These are phyloP conservation scores for Cyberlindnera americana DNA, from an alignment of 805 yeast genomes.

Conservation along the genomic window DNA sequence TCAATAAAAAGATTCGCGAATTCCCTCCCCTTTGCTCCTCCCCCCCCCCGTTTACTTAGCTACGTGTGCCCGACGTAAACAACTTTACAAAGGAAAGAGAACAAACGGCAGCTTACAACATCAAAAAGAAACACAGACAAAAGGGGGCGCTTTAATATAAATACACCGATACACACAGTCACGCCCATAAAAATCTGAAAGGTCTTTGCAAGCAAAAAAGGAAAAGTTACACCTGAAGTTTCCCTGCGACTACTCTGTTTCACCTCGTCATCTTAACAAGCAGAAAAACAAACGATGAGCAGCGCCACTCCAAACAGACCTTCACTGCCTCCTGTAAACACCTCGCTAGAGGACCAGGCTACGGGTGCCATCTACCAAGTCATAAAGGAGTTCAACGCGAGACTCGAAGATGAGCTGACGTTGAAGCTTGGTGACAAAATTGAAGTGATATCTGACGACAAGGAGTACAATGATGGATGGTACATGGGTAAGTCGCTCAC, in stretches of 20 bases:
- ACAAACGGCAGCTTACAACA: too few species aligned
- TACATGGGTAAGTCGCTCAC: constrained; percentile 79
- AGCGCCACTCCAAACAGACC: constrained; percentile 1
- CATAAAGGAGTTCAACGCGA: constrained; percentile 80
- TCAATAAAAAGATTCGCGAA: too few species aligned
- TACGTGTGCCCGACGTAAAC: too few species aligned
- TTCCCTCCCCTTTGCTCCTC: too few species aligned
- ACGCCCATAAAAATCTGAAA: too few species aligned
- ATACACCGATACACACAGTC: too few species aligned
- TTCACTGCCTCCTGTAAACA: constrained; percentile 13
- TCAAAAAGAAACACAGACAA: too few species aligned
- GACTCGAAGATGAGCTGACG: constrained; percentile 86
- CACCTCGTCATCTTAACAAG: constrained; percentile 8
- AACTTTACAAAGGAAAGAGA: too few species aligned
- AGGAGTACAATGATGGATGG: constrained; percentile 96
- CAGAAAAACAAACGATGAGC: not conserved
- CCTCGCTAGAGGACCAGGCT: constrained; percentile 19
- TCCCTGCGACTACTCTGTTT: constrained; percentile 10
- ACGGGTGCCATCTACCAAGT: constrained; percentile 45
- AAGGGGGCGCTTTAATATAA: too few species aligned
- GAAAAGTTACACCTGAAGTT: too few species aligned
- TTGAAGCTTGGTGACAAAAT: constrained; percentile 79
- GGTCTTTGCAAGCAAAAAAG: too few species aligned
- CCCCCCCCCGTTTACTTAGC: too few species aligned
- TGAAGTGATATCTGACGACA: constrained; percentile 88